Base-by-base conservation (phyloP, 306 rosid species). In the Prunus padus region DNA sequence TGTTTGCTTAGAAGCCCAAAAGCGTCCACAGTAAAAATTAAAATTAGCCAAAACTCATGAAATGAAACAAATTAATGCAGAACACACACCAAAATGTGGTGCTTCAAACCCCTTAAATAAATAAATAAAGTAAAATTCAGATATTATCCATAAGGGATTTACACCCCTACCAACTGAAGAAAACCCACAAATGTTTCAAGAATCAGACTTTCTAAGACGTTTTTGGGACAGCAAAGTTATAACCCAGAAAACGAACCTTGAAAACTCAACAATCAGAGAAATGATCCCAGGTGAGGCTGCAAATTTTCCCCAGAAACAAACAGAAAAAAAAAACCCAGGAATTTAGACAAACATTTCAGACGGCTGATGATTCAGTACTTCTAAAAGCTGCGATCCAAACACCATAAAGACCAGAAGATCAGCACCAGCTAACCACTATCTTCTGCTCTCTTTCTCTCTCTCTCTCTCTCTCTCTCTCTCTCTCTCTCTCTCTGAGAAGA, bases 341-440 rank as follows among this genome's bases (percentile, higher is more conserved):
- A 75, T 33, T 59, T 67, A 64, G 44, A 74, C 10, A 77, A 28
- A 64, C 65, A 68, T 28, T 74, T 31, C 55, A 61, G 67, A 45
- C 62, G 19, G n/a, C 18, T 12, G 52, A 47, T 7, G 37, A n/a
- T 49, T 60, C 42, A 20, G 70, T 20, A 60, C 67, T 30, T 16
- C 25, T 44, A 64, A 69, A 28, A 68, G 33, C 44, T 37, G 5
- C 52, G 22, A 75, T 76, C 65, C 60, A 65, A 45, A 65, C 52
- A 25, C 62, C 25, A 64, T 33, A 28, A 30, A 50, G 47, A 23
- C 26, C 56, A 59, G 40, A 65, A 52, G 83, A 81, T 47, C 79
- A 82, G 79, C 78, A 67, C 81, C 44, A 84, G 82, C 77, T 82
- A n/a, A n/a, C n/a, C 69, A 88, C 83, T 84, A 33, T 65, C 81